Evolutionary conservation across 257 asterid genomes (phyloP).

Genomic region (Perilla frutescens): DNA sequence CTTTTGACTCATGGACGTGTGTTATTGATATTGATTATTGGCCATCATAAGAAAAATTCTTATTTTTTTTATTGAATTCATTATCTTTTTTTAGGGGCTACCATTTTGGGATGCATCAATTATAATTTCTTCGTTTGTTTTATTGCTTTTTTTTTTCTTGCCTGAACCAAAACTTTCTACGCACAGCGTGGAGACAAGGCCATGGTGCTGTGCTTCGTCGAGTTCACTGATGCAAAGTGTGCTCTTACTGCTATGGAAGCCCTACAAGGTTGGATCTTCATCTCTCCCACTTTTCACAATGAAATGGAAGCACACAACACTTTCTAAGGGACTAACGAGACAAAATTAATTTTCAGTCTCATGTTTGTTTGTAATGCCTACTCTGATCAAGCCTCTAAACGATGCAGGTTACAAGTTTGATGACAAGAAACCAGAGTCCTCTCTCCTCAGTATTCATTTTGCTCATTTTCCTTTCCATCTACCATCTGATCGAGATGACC

Average conservation of each 20-base stretch:
- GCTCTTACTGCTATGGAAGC: slow-evolving; percentile 79
- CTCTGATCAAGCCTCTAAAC: slow-evolving; percentile 26
- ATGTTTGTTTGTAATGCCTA: slow-evolving; percentile 11
- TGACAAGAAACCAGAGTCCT: slow-evolving; percentile 66
- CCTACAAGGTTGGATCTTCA: slow-evolving; percentile 64
- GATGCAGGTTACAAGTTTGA: slow-evolving; percentile 75
- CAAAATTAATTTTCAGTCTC: neutral
- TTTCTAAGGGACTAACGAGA: neutral
- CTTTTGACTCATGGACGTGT: neutral
- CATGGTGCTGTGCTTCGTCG: slow-evolving; percentile 76
- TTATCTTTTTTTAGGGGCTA: neutral
- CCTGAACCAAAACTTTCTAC: neutral
- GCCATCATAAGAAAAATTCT: neutral
- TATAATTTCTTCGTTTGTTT: neutral
- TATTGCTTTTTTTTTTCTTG: slow-evolving; percentile 3
- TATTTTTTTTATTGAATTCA: neutral
- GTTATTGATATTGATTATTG: neutral
- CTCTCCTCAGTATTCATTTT: slow-evolving; percentile 52
- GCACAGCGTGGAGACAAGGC: slow-evolving; percentile 82
- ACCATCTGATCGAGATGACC: slow-evolving; percentile 54
- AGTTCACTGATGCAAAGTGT: slow-evolving; percentile 76
- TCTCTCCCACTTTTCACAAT: slow-evolving; percentile 12
- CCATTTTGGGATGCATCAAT: slow-evolving; percentile 14
- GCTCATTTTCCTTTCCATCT: slow-evolving; percentile 72
- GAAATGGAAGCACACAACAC: neutral